Percentiles rank a stretch among this genome's conserved stretches.
Conservation (phyloP, 441 rosid species). For the Theobroma grandiflorum region DNA sequence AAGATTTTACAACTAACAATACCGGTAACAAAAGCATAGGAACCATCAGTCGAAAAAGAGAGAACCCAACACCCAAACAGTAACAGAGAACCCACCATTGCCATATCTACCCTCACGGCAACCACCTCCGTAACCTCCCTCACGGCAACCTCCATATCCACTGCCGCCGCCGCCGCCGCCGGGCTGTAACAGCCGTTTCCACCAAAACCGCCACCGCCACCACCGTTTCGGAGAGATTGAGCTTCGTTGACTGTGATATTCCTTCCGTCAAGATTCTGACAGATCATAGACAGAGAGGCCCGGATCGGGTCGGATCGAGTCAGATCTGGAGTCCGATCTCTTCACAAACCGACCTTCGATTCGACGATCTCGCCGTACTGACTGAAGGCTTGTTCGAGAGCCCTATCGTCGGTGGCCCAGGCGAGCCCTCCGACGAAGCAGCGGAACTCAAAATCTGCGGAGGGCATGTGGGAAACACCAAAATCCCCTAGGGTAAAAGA, state of each 20-base stretch:
- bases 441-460: slow-evolving; percentile 73
- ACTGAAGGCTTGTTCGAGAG: slow-evolving; percentile 70
- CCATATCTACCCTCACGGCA: slow-evolving; percentile 42
- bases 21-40: background rate
- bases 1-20: background rate
- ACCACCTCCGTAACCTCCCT: slow-evolving; percentile 38
- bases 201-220: slow-evolving; percentile 48
- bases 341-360: slow-evolving; percentile 94
- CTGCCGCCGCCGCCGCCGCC: slow-evolving; percentile 50
- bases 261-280: slow-evolving; percentile 70
- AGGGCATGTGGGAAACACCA: slow-evolving; percentile 40
- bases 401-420: slow-evolving; percentile 79
- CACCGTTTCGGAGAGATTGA: slow-evolving; percentile 71
- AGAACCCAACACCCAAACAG: background rate
- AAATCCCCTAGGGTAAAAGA: background rate
- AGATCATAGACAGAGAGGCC: slow-evolving; percentile 53
- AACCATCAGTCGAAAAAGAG: background rate
- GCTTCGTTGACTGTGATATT: slow-evolving; percentile 83
- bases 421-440: slow-evolving; percentile 98
- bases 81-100: slow-evolving; percentile 33
- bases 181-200: slow-evolving; percentile 43
- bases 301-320: slow-evolving; percentile 54
- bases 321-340: slow-evolving; percentile 72
- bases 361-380: slow-evolving; percentile 75
- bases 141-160: slow-evolving; percentile 34